phyloP scores from a whole-genome alignment of 2,329 filamentous ascomycete species.

The Xylariaceae sp. region DNA sequence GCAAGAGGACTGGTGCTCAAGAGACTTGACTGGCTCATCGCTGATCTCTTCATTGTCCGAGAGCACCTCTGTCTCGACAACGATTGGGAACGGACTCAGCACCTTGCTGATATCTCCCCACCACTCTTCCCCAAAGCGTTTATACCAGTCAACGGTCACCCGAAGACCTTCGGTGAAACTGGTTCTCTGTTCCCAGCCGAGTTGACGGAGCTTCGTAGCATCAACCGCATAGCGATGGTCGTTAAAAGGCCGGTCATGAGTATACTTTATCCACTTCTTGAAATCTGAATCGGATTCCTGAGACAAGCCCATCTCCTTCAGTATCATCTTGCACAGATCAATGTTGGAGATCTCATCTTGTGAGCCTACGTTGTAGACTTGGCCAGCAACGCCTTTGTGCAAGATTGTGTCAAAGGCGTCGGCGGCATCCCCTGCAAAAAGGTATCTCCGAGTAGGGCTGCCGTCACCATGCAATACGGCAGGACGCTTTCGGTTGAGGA shows the following conservation, averaged over 20 bases:
- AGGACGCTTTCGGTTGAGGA: constrained; percentile 60
- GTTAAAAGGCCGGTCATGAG: constrained; percentile 73
- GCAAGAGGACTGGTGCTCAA: constrained; percentile 26
- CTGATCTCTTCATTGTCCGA: constrained; percentile 42
- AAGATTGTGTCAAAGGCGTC: constrained; percentile 81
- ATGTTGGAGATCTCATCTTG: constrained; percentile 72
- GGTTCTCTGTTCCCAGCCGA: constrained; percentile 67
- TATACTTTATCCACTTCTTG: constrained; percentile 65
- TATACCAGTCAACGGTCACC: constrained; percentile 66
- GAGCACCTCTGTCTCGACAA: constrained; percentile 50
- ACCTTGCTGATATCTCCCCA: constrained; percentile 68
- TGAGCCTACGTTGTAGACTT: constrained; percentile 79
- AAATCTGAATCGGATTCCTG: constrained; percentile 47
- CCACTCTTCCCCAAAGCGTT: constrained; percentile 59
- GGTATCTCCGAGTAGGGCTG: constrained; percentile 66
- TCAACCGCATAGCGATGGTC: constrained; percentile 69
- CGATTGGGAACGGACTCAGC: constrained; percentile 61
- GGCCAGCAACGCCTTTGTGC: constrained; percentile 67
- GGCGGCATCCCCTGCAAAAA: constrained; percentile 73
- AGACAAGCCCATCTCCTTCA: constrained; percentile 55
- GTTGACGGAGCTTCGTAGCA: constrained; percentile 57
- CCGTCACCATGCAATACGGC: constrained; percentile 74
- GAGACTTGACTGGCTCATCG: constrained; percentile 27
- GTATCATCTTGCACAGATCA: constrained; percentile 59
- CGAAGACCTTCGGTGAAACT: constrained; percentile 58